Percentiles rank a stretch among this genome's conserved stretches.
phyloP scores from a whole-genome alignment of 371 early-diverging fungal species.

The Haplosporangium sp. region DNA sequence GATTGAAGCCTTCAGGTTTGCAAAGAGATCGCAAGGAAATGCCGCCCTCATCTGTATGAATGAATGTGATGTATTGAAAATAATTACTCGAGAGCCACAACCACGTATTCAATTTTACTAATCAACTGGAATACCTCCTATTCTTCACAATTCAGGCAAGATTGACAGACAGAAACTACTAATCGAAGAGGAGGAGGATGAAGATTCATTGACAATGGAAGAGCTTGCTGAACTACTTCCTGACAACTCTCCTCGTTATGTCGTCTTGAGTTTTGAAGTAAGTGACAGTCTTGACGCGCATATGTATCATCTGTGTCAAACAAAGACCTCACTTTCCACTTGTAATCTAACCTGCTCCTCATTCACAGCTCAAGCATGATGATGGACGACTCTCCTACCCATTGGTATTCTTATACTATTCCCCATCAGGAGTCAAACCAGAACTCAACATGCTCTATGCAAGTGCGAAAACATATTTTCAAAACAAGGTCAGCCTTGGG shows the following conservation, averaged over 20 bases:
- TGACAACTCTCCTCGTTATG: slow-evolving; percentile 75
- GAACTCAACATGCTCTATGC: slow-evolving; percentile 75
- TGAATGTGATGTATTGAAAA: neutral
- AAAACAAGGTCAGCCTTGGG: slow-evolving; percentile 63
- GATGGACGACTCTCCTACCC: slow-evolving; percentile 78
- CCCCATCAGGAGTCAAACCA: slow-evolving; percentile 68
- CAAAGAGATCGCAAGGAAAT: slow-evolving; percentile 66
- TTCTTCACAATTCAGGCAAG: slow-evolving; percentile 57
- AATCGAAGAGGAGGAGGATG: slow-evolving; percentile 67
- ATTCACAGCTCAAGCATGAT: slow-evolving; percentile 59
- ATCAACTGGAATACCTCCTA: too few relatives aligned
- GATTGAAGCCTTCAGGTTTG: slow-evolving; percentile 70
- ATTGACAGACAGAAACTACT: slow-evolving; percentile 65
- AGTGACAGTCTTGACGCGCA: neutral
- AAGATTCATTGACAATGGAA: slow-evolving; percentile 65
- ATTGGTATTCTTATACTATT: slow-evolving; percentile 74
- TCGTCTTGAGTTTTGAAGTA: slow-evolving; percentile 76
- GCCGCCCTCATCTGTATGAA: slow-evolving; percentile 70
- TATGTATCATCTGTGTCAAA: too few relatives aligned
- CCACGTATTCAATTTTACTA: neutral
- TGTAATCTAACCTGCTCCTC: too few relatives aligned
- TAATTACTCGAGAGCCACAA: neutral
- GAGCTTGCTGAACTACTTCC: slow-evolving; percentile 75
- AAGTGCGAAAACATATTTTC: slow-evolving; percentile 73
- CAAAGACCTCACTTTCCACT: too few relatives aligned